These are phyloP conservation scores for Spathaspora arborariae DNA, from an alignment of 805 yeast species.

Conservation along the genomic window DNA sequence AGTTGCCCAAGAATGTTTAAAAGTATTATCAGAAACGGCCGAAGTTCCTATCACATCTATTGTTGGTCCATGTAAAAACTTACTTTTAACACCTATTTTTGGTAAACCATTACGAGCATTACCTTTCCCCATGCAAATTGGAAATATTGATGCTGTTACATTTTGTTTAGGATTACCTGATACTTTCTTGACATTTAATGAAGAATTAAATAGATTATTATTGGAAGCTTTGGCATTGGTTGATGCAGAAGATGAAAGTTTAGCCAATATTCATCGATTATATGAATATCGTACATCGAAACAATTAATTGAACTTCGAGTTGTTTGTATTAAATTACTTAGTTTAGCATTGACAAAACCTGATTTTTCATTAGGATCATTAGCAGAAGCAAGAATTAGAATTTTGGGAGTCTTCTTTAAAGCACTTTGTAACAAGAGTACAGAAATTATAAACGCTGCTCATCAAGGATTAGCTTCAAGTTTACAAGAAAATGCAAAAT, in stretches of 20 bases:
- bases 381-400: slow-evolving; percentile 74
- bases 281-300: slow-evolving; percentile 85
- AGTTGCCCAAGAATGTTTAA: slow-evolving; percentile 71
- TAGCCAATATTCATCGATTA: slow-evolving; percentile 81
- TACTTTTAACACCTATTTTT: slow-evolving; percentile 87
- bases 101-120: slow-evolving; percentile 95
- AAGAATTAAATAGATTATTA: slow-evolving; percentile 78
- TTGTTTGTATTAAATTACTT: slow-evolving; percentile 81
- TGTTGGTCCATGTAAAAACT: slow-evolving; percentile 77
- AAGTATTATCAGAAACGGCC: slow-evolving; percentile 66
- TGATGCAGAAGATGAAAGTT: slow-evolving; percentile 95
- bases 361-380: slow-evolving; percentile 71
- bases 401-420: slow-evolving; percentile 93
- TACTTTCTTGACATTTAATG: slow-evolving; percentile 80
- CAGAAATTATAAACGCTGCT: slow-evolving; percentile 89
- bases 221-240: slow-evolving; percentile 91
- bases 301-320: slow-evolving; percentile 81
- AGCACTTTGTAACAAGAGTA: slow-evolving; percentile 79
- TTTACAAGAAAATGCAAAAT: slow-evolving; percentile 75
- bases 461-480: slow-evolving; percentile 83
- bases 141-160: slow-evolving; percentile 95
- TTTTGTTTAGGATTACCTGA: slow-evolving; percentile 80
- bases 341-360: slow-evolving; percentile 83
- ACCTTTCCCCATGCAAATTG: slow-evolving; percentile 98
- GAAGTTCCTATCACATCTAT: slow-evolving; percentile 67